Base-by-base conservation (phyloP, 371 early-diverging fungal genomes). In the Chytridiales sp. region DNA sequence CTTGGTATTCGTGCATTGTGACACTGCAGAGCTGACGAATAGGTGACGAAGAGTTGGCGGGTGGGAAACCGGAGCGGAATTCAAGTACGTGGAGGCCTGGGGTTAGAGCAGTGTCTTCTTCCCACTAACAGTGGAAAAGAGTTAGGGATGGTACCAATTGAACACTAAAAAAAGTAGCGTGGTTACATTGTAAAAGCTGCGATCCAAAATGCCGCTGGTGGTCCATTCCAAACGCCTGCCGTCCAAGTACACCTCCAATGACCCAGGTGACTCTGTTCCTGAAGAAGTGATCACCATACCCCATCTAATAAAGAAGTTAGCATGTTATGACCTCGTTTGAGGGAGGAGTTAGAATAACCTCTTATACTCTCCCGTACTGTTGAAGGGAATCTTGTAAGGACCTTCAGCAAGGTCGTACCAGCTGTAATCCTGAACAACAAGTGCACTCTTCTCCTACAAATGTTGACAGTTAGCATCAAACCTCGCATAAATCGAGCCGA, bases 401-500 rank as follows among this genome's bases (percentile, higher is more conserved):
- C 82, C 82, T 38, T 81, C 70, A 21, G 70, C 73, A 15, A 84
- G 70, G 53, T 82, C 77, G 62, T 79, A 76, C 84, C 84, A 84
- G 4, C 79, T 60, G 43, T 84, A 82, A 38, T 59, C 66, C 24
- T 59, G 61, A 9, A 67, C 50, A 15, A 46, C 13, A 21, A 38
- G 9, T 11, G 51, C 47, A 47, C 47, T 57, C 17, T 35, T 4
- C 38, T 57, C 32, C 53, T 53, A 15, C n/a, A 1, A 19, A 15
- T 8, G 35, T 26, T 32, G n/a, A 24, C 9, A 9, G 5, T 5
- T 29, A 31, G 0, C 27, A 11, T 15, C 11, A n/a, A 15, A 13
- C 1, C n/a, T n/a, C n/a, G n/a, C 1, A 42, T 4, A 5, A 4
- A 44, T 19, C 19, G 21, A 6, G 26, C n/a, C 11, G 6, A n/a